phyloP scores from a whole-genome alignment of 768 basidiomycete species.

The Leccinum sublutescens region DNA sequence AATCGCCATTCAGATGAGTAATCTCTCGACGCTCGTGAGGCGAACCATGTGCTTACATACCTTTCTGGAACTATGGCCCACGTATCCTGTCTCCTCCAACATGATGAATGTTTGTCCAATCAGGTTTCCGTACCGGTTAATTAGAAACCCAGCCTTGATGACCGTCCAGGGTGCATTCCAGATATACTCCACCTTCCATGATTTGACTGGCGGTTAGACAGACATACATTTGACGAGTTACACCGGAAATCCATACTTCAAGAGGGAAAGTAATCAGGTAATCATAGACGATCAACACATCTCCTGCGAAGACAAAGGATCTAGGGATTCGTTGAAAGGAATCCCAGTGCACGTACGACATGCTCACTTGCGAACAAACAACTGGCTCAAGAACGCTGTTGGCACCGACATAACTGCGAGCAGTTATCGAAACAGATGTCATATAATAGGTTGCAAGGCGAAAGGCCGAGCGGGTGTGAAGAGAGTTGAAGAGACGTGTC shows the following conservation, averaged over 20 bases:
- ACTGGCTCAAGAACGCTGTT: background rate
- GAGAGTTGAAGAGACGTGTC: background rate
- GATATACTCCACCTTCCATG: constrained; percentile 12
- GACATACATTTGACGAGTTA: background rate
- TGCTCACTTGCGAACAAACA: constrained; percentile 1
- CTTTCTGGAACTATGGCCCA: background rate
- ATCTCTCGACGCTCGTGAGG: background rate
- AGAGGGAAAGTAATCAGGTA: constrained; percentile 11
- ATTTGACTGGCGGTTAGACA: background rate
- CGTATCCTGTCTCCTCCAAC: constrained; percentile 3
- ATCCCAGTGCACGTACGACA: background rate
- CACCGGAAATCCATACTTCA: constrained; percentile 4
- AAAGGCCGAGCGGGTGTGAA: background rate
- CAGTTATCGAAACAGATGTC: background rate
- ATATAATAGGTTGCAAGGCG: background rate
- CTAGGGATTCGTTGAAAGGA: background rate
- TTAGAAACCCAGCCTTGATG: constrained; percentile 13
- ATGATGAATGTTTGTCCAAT: constrained; percentile 10
- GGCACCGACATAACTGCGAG: background rate
- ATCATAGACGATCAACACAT: constrained; percentile 8
- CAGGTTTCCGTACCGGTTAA: constrained; percentile 20
- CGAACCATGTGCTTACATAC: background rate
- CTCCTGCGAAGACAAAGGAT: background rate
- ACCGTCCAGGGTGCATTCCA: constrained; percentile 15
- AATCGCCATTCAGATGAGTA: background rate